Evolutionary conservation across 78 protist species (phyloP).

Genomic region (Salpingoeca rosetta): DNA sequence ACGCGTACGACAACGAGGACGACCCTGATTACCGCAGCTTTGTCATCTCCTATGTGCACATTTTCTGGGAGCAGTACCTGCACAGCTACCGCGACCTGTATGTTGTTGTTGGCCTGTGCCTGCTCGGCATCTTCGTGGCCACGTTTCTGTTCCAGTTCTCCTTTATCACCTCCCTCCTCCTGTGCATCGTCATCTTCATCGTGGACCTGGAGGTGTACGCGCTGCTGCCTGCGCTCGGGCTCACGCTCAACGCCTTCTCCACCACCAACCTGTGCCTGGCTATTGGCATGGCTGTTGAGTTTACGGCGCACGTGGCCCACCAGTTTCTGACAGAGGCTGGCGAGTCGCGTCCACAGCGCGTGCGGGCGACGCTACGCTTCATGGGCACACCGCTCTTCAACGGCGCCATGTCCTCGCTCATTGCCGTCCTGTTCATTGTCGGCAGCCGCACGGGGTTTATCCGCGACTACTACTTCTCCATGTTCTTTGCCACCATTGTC

Average conservation of each 20-base stretch:
- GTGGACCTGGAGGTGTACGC: background rate
- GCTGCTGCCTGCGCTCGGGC: background rate
- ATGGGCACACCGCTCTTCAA: background rate
- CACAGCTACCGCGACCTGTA: background rate
- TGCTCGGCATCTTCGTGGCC: background rate
- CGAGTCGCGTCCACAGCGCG: background rate
- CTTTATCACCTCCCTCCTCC: background rate
- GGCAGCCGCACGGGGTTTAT: background rate
- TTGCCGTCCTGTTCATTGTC: background rate
- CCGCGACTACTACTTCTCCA: background rate
- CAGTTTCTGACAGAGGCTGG: background rate
- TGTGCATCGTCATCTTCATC: background rate
- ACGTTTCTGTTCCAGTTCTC: background rate
- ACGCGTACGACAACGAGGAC: background rate
- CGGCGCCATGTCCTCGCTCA: background rate
- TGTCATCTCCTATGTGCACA: background rate
- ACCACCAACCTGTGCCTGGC: background rate
- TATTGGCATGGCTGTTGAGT: background rate
- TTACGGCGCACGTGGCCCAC: background rate
- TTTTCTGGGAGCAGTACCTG: constrained; percentile 1
- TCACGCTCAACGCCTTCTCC: background rate
- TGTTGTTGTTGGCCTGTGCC: background rate
- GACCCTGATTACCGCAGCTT: background rate
- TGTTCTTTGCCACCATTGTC: background rate
- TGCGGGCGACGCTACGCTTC: background rate